Conservation (phyloP, 2,329 filamentous ascomycete genomes). For the Ilyonectria mors-panacis region DNA sequence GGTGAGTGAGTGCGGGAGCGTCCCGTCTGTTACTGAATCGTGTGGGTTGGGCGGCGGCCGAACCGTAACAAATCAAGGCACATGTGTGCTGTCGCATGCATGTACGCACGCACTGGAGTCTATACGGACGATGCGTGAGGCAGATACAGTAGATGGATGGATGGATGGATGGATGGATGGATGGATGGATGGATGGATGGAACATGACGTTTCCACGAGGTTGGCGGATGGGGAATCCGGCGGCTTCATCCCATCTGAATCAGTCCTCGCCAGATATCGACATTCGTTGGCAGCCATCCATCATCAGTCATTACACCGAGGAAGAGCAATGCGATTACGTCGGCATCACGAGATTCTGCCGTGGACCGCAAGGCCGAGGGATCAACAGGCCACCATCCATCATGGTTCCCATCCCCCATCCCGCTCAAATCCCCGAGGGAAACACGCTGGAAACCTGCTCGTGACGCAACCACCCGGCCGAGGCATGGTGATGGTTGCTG, state of each 20-base stretch:
- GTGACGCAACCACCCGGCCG: not conserved
- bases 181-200: too few species aligned
- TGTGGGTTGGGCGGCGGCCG: not conserved
- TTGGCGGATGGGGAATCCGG: too few species aligned
- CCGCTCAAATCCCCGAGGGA: not conserved
- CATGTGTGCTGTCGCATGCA: not conserved
- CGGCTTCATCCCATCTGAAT: too few species aligned
- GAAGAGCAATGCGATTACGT: constrained; percentile 22
- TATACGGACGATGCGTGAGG: too few species aligned
- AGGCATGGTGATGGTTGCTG: not conserved
- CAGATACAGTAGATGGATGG: too few species aligned
- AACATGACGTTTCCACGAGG: too few species aligned
- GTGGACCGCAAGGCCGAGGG: not conserved
- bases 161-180: too few species aligned
- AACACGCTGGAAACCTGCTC: not conserved
- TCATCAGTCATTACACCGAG: not conserved
- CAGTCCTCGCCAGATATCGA: too few species aligned
- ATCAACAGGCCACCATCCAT: constrained; percentile 19
- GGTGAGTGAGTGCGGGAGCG: not conserved
- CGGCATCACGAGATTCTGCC: constrained; percentile 15
- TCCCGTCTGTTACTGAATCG: constrained; percentile 1
- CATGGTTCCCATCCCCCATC: not conserved
- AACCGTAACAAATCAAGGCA: not conserved
- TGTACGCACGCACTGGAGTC: not conserved
- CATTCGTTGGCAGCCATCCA: too few species aligned